A percentile compares a stretch with the other conserved stretches of the same genome.
phyloP scores from a whole-genome alignment of 129 eudicot genomes.

The Flaveria bidentis region DNA sequence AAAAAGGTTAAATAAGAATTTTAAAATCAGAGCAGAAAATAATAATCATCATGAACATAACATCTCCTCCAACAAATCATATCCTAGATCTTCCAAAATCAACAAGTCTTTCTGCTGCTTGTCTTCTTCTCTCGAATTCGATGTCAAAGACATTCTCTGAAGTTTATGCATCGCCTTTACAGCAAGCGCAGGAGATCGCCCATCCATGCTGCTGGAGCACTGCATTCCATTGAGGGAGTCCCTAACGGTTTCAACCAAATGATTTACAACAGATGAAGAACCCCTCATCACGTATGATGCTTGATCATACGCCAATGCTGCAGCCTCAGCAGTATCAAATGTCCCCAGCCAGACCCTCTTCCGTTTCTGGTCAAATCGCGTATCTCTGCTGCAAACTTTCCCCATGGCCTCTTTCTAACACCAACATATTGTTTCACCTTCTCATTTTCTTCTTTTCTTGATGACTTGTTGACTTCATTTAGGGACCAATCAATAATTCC shows the following conservation, averaged over 20 bases:
- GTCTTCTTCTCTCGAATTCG: slow-evolving; percentile 9
- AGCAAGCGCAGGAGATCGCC: slow-evolving; percentile 48
- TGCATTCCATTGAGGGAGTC: slow-evolving; percentile 39
- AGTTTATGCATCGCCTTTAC: slow-evolving; percentile 44
- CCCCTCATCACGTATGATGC: slow-evolving; percentile 50
- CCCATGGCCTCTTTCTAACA: slow-evolving; percentile 54
- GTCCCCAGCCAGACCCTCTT: slow-evolving; percentile 60
- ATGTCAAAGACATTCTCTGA: slow-evolving; percentile 19
- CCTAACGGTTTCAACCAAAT: slow-evolving; percentile 35
- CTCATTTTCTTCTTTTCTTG: slow-evolving; percentile 21
- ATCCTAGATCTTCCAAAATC: slow-evolving; percentile 51
- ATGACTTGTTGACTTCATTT: neutral
- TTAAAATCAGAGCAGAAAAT: neutral
- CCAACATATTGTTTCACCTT: slow-evolving; percentile 45
- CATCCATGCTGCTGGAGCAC: slow-evolving; percentile 10
- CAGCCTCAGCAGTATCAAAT: slow-evolving; percentile 53
- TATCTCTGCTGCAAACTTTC: slow-evolving; percentile 58
- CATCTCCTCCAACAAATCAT: slow-evolving; percentile 50
- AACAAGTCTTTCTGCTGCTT: slow-evolving; percentile 27
- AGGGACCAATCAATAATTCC: neutral
- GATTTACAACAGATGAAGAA: slow-evolving; percentile 39
- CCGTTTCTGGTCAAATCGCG: slow-evolving; percentile 54
- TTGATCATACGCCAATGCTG: slow-evolving; percentile 61
- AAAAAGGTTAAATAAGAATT: neutral
- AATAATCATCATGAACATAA: slow-evolving; percentile 31